A percentile compares a stretch with the other conserved stretches of the same genome.
phyloP scores from a whole-genome alignment of 2,329 filamentous ascomycete species.

The Fusarium sp. region DNA sequence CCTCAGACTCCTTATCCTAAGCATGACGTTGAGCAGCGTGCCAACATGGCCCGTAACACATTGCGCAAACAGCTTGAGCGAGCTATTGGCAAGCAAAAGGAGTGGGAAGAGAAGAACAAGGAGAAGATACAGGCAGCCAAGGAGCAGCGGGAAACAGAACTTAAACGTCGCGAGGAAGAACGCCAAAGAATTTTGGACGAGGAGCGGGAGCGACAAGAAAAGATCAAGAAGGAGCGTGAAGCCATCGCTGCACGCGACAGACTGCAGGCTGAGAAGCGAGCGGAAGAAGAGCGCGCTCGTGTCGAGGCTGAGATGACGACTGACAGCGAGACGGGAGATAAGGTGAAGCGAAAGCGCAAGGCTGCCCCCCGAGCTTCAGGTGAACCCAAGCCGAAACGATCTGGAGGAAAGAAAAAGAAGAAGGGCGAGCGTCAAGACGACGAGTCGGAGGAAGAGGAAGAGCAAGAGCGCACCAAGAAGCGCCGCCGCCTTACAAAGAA shows the following conservation, averaged over 20 bases:
- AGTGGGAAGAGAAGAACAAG: slow-evolving; percentile 95
- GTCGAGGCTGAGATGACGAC: slow-evolving; percentile 83
- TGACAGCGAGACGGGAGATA: slow-evolving; percentile 86
- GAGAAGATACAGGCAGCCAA: slow-evolving; percentile 87
- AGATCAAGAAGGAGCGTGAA: slow-evolving; percentile 88
- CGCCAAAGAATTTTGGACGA: slow-evolving; percentile 76
- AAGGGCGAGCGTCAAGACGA: slow-evolving; percentile 58
- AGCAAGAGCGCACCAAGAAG: slow-evolving; percentile 69
- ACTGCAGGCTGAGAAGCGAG: slow-evolving; percentile 76
- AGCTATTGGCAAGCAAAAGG: slow-evolving; percentile 84
- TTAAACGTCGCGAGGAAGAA: slow-evolving; percentile 83
- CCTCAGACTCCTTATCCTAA: slow-evolving; percentile 88
- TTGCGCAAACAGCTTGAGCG: slow-evolving; percentile 93
- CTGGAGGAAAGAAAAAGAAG: slow-evolving; percentile 64
- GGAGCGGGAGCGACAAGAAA: slow-evolving; percentile 81
- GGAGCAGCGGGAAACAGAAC: slow-evolving; percentile 84
- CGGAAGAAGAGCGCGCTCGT: slow-evolving; percentile 53
- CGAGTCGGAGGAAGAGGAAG: slow-evolving; percentile 62
- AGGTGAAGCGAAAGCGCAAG: slow-evolving; percentile 83
- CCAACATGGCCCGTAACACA: slow-evolving; percentile 97
- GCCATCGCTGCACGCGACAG: slow-evolving; percentile 84
- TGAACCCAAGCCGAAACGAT: slow-evolving; percentile 63
- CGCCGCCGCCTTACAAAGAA: slow-evolving; percentile 71
- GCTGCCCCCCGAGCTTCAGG: slow-evolving; percentile 56
- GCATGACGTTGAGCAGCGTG: slow-evolving; percentile 91